A percentile compares a stretch with the other conserved stretches of the same genome.
Evolutionary conservation across 192 early-diverging fungal species (phyloP).

Genomic region (Backusella sp.): DNA sequence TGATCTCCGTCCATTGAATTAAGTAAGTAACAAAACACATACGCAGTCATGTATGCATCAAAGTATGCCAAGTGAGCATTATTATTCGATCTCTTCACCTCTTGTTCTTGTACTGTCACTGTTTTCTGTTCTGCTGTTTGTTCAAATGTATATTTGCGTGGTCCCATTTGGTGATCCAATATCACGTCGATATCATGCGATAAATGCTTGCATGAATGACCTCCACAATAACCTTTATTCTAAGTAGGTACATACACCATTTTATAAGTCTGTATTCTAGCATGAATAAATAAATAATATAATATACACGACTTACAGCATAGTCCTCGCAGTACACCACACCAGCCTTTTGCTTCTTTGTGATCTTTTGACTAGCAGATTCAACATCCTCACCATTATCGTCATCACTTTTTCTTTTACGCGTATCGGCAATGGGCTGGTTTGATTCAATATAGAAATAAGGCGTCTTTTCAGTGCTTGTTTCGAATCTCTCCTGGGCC

Average conservation of each 20-base stretch:
- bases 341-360: conserved; percentile 35
- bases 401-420: neutral
- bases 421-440: neutral
- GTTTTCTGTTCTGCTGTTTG: neutral
- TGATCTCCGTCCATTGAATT: conserved; percentile 19
- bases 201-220: conserved; percentile 61
- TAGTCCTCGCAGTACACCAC: conserved; percentile 59
- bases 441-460: neutral
- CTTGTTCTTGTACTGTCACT: conserved; percentile 13
- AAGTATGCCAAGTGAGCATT: conserved; percentile 80
- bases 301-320: neutral
- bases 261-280: neutral
- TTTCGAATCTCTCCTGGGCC: neutral
- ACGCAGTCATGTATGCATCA: conserved; percentile 98
- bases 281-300: too few relatives aligned
- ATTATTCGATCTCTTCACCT: conserved; percentile 38
- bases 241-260: conserved; percentile 21
- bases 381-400: neutral
- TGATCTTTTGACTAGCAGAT: neutral
- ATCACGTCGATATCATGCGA: conserved; percentile 91
- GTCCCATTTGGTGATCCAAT: conserved; percentile 56
- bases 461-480: neutral
- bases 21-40: conserved; percentile 66
- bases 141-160: conserved; percentile 12
- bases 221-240: conserved; percentile 78